A percentile compares a stretch with the other conserved stretches of the same genome.
Evolutionary conservation across 306 rosid genomes (phyloP).

Genomic region (Begonia peltatifolia): DNA sequence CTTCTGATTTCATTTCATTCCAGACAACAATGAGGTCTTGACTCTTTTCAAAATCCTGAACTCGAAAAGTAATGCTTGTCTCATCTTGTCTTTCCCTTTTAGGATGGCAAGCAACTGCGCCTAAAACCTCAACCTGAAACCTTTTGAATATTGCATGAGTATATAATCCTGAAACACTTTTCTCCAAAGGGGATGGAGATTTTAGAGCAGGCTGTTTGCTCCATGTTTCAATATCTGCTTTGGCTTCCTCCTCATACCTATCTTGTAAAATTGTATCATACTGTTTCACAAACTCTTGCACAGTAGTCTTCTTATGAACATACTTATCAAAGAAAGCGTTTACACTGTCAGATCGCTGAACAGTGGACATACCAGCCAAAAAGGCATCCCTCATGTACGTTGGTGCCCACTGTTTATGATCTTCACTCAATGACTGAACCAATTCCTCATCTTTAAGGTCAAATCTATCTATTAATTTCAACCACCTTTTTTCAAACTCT

Average conservation of each 20-base stretch:
- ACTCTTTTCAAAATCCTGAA: constrained; percentile 69
- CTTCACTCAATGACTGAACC: constrained; percentile 62
- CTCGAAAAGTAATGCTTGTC: constrained; percentile 34
- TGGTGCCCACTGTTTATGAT: constrained; percentile 75
- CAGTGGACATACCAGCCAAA: constrained; percentile 82
- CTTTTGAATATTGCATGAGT: constrained; percentile 79
- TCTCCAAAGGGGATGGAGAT: constrained; percentile 95
- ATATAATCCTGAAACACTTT: constrained; percentile 66
- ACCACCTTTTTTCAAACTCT: constrained; percentile 89
- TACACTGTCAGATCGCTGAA: constrained; percentile 84
- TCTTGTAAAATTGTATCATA: constrained; percentile 81
- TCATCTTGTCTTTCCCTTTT: constrained; percentile 69
- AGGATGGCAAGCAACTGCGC: constrained; percentile 93
- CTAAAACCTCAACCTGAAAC: constrained; percentile 89
- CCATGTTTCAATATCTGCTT: constrained; percentile 93
- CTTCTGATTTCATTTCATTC: constrained; percentile 57
- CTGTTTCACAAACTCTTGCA: constrained; percentile 75
- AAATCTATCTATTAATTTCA: constrained; percentile 54
- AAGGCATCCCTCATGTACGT: constrained; percentile 58
- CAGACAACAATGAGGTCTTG: constrained; percentile 55
- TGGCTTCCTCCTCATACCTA: constrained; percentile 97
- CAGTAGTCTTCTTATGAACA: constrained; percentile 82
- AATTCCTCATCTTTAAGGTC: constrained; percentile 77
- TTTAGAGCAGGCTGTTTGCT: constrained; percentile 56
- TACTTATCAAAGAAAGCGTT: constrained; percentile 86